Base-by-base conservation (phyloP, 306 rosid species). In the Fragaria vesca region DNA sequence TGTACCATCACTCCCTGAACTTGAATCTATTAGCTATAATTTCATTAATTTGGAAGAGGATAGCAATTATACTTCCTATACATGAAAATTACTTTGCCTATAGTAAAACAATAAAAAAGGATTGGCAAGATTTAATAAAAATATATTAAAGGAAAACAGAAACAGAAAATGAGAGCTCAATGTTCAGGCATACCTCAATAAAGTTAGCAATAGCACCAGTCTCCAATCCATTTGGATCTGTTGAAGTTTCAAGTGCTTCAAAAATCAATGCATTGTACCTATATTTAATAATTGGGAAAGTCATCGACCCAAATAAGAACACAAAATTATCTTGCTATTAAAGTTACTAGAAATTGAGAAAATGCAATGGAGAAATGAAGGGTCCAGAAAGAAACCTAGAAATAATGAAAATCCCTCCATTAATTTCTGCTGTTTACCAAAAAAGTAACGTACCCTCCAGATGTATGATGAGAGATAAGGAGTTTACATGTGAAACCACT, bases 171-270 rank as follows among this genome's bases (percentile, higher is more conserved):
- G 32, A 20, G n/a, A 12, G 26, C 28, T 24, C 1, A 71, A 54
- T 10, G 13, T 48, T 63, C 66, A 51, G 54, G 47, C 47, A 57
- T 75, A 85, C 88, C 88, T 85, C 88, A 17, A 85, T 85, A 78
- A 32, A 85, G 81, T 48, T 66, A 58, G 74, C 75, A 74, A 85
- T 81, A 78, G 79, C 76, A 71, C 80, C 65, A 57, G 88, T 65
- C 17, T 85, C 88, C 72, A 76, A 65, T 78, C 88, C 88, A 57
- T 74, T 78, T 47, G 82, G 83, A 6, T 78, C 83, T 75, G 73
- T 81, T n/a, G 70, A 69, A 15, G 77, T 38, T 34, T 75, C 54
- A 45, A 85, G 74, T 46, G 85, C 88, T 81, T 85, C 88, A 12
- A 85, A 78, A 47, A 85, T 85, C 83, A 85, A 54, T 26, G 78